Evolutionary conservation across 2,329 filamentous ascomycete genomes (phyloP).

Genomic region (Orbilia oligospora): DNA sequence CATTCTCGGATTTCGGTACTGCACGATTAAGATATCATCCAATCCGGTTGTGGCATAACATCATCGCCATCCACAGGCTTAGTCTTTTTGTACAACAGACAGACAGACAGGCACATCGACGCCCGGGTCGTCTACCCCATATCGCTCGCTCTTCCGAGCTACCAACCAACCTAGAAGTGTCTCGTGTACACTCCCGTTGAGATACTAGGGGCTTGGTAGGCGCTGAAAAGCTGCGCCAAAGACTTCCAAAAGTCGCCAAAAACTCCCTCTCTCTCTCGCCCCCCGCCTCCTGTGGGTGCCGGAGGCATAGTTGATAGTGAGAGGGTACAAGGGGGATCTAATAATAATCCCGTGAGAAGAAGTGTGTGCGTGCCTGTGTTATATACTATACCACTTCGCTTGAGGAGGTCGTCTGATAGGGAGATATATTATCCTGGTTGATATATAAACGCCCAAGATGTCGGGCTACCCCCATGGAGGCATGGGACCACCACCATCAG

Average conservation of each 20-base stretch:
- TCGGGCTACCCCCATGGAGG: conserved; percentile 44
- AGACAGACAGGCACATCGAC: conserved; percentile 26
- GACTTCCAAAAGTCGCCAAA: conserved; percentile 44
- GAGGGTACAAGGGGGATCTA: conserved; percentile 31
- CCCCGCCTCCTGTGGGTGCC: conserved; percentile 38
- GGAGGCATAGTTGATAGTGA: conserved; percentile 39
- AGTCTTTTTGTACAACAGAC: conserved; percentile 17
- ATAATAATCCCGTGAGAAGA: conserved; percentile 51
- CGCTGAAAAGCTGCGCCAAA: conserved; percentile 53
- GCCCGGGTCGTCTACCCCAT: conserved; percentile 12
- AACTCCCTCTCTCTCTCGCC: conserved; percentile 22
- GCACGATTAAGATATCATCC: conserved; percentile 14
- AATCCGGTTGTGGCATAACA: conserved; percentile 44
- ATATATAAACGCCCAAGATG: conserved; percentile 53
- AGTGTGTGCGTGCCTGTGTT: background rate
- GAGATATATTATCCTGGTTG: conserved; percentile 10
- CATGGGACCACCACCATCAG: conserved; percentile 52
- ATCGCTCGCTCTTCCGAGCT: conserved; percentile 23
- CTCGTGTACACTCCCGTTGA: conserved; percentile 40
- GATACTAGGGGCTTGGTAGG: conserved; percentile 25
- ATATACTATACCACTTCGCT: conserved; percentile 33
- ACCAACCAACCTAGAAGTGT: conserved; percentile 23
- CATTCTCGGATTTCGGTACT: conserved; percentile 21
- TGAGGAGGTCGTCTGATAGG: conserved; percentile 36
- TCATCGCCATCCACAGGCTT: conserved; percentile 51